Conservation (phyloP, 1,284 basidiomycete genomes). For the Malassezia slooffiae region DNA sequence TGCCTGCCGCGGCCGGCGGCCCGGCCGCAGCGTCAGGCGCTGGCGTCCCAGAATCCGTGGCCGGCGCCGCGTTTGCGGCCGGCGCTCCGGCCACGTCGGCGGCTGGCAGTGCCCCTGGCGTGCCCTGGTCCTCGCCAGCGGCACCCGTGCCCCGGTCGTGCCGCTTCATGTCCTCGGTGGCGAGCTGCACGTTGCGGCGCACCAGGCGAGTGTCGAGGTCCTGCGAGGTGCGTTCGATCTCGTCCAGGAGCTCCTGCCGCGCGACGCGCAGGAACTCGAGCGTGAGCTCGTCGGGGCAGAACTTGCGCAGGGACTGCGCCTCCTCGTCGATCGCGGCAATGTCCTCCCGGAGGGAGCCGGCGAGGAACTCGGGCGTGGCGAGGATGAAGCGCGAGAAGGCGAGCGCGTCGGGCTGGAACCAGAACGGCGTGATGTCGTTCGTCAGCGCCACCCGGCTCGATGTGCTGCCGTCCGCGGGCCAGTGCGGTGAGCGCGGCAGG, state of each 20-base stretch:
- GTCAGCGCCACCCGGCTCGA: slow-evolving; percentile 56
- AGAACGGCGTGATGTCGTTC: slow-evolving; percentile 80
- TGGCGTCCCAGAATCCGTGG: too few species aligned
- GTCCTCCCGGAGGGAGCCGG: slow-evolving; percentile 62
- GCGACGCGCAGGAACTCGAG: slow-evolving; percentile 70
- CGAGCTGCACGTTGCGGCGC: too few species aligned
- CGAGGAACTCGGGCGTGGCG: slow-evolving; percentile 67
- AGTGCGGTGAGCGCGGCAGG: slow-evolving; percentile 75
- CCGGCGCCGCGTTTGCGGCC: too few species aligned
- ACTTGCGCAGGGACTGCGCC: slow-evolving; percentile 46
- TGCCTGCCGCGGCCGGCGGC: too few species aligned
- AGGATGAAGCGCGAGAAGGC: slow-evolving; percentile 89
- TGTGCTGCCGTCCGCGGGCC: slow-evolving; percentile 54
- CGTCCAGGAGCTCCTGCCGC: slow-evolving; percentile 30
- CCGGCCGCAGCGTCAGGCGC: too few species aligned
- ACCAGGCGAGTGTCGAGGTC: slow-evolving; percentile 33
- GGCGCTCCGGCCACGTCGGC: too few species aligned
- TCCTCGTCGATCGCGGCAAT: slow-evolving; percentile 63
- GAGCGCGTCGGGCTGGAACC: slow-evolving; percentile 86
- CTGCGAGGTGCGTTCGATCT: slow-evolving; percentile 29
- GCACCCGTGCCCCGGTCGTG: too few species aligned
- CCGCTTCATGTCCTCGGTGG: too few species aligned
- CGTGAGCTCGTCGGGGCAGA: slow-evolving; percentile 62
- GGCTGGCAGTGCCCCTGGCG: too few species aligned
- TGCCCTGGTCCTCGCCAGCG: too few species aligned